Base-by-base conservation (phyloP, 805 yeast species). In the Yarrowia sp. region DNA sequence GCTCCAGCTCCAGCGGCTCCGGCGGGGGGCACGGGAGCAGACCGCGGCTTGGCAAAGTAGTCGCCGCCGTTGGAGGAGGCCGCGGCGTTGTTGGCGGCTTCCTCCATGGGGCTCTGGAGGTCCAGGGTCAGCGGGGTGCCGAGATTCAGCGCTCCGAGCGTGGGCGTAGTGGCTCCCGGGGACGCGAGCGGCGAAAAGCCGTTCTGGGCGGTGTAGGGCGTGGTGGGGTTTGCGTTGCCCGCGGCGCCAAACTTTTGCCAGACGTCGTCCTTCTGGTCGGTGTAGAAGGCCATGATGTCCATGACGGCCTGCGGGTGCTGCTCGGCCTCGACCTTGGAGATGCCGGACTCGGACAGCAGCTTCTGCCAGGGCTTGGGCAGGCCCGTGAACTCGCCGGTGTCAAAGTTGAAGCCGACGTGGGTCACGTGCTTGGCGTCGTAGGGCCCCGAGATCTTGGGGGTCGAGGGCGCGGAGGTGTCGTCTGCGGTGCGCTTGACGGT, bases 291-390 rank as follows among this genome's bases (percentile, higher is more conserved):
- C 63, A 90, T 92, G 62, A 90, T 90, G 70, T 90, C 96, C 81
- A 87, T 86, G 4, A 93, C 96, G 0, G 97, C 97, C 73, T 90
- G 96, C 2, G 97, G 97, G 72, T 94, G 91, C 67, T 87, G 88
- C 68, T 87, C 86, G 71, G 91, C 97, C 68, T 94, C 99, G 61
- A 82, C 85, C 66, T 83, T 85, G 6, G 96, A 82, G 53, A 94
- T 89, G 41, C 98, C 98, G 70, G 90, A 87, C 8, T 94, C 93
- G 10, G 87, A 81, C 63, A 94, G 78, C 19, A 92, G 78, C 64
- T 82, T 81, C 66, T 90, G 93, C 98, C 99, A 94, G 69, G 90
- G 96, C 25, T 84, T 86, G 0, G 99, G 99, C 47, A 94, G 78
- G 1, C 97, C 98, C 1, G 92, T 88, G 70, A 87, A 93, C 62